Percentiles rank a stretch among this genome's conserved stretches.
phyloP scores from a whole-genome alignment of 1,284 basidiomycete genomes.

The Ganoderma lucidum region DNA sequence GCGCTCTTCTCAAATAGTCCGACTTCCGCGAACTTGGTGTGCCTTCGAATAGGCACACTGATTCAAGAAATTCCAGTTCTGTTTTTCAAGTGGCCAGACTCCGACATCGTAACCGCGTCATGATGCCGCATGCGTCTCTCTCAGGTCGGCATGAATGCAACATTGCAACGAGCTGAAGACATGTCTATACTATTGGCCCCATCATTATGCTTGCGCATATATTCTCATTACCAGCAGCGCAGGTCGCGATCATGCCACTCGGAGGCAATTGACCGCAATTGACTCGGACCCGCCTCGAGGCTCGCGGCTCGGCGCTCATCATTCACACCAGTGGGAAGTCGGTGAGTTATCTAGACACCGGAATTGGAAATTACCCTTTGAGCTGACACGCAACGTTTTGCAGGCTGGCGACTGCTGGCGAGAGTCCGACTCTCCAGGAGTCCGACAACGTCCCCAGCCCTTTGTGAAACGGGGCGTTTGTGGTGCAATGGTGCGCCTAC shows the following conservation, averaged over 20 bases:
- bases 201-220: neutral
- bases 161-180: neutral
- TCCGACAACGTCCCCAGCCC: neutral
- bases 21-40: neutral
- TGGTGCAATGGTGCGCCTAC: neutral
- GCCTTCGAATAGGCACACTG: neutral
- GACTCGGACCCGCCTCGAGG: constrained; percentile 1
- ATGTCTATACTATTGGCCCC: neutral
- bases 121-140: neutral
- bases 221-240: neutral
- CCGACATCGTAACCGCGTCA: neutral
- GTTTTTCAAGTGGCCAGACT: neutral
- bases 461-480: neutral
- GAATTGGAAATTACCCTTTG: neutral
- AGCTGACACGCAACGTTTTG: neutral
- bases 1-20: neutral
- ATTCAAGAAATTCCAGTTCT: neutral
- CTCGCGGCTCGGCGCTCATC: neutral
- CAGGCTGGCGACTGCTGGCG: too few species aligned
- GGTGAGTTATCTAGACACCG: neutral
- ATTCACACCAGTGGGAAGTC: neutral
- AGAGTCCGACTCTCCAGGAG: neutral
- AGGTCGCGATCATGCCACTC: neutral
- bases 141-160: too few species aligned
- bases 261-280: neutral